Evolutionary conservation across 129 eudicot genomes (phyloP).

Genomic region (Rutidosis leptorrhynchoides): DNA sequence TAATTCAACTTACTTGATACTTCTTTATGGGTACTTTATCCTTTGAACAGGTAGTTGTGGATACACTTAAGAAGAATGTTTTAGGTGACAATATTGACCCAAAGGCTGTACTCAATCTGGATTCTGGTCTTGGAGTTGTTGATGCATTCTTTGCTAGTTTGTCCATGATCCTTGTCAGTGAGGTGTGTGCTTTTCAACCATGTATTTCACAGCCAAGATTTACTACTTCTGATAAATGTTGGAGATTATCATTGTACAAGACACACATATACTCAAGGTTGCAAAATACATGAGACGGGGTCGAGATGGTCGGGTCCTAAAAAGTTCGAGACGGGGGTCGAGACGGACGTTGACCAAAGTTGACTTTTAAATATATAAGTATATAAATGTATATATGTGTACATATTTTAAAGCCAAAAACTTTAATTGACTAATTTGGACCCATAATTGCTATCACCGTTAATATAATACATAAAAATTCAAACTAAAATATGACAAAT

Average conservation of each 20-base stretch:
- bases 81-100: constrained; percentile 42
- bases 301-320: too few relatives aligned
- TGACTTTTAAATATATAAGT: too few relatives aligned
- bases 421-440: too few relatives aligned
- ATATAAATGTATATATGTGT: too few relatives aligned
- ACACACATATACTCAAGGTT: too few relatives aligned
- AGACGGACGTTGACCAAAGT: too few relatives aligned
- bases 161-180: constrained; percentile 92
- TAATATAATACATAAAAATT: too few relatives aligned
- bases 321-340: too few relatives aligned
- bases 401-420: too few relatives aligned
- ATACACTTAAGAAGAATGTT: constrained; percentile 45
- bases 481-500: too few relatives aligned
- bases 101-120: constrained; percentile 54
- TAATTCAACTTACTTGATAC: constrained; percentile 1
- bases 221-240: background rate
- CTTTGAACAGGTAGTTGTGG: constrained; percentile 59
- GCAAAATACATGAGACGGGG: too few relatives aligned
- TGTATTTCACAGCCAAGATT: background rate
- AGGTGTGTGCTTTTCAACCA: constrained; percentile 55
- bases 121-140: constrained; percentile 75
- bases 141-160: constrained; percentile 98
- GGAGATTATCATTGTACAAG: background rate
- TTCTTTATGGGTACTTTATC: constrained; percentile 3
- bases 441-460: too few relatives aligned